Evolutionary conservation across 768 basidiomycete genomes (phyloP).

Genomic region (Suillus subluteus): DNA sequence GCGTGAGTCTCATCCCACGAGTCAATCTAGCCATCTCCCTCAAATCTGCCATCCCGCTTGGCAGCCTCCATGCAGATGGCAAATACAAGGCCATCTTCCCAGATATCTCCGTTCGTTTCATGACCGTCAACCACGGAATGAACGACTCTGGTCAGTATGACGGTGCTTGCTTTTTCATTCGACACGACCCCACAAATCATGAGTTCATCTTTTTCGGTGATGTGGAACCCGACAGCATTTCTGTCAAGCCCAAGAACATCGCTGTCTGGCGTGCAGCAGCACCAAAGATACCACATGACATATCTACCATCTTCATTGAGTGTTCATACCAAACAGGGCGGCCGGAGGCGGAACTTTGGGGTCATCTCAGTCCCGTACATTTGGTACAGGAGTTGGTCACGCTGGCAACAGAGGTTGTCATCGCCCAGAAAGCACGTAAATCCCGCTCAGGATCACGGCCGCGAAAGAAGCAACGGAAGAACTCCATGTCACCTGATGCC

Average conservation of each 20-base stretch:
- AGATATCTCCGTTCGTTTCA: slow-evolving; percentile 62
- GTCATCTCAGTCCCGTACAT: slow-evolving; percentile 85
- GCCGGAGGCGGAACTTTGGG: slow-evolving; percentile 69
- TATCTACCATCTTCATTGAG: slow-evolving; percentile 90
- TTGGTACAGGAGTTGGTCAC: slow-evolving; percentile 72
- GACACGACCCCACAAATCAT: slow-evolving; percentile 57
- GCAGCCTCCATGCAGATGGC: slow-evolving; percentile 51
- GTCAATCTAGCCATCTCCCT: slow-evolving; percentile 9
- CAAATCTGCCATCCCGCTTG: slow-evolving; percentile 15
- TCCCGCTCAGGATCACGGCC: slow-evolving; percentile 16
- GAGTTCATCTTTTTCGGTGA: slow-evolving; percentile 96
- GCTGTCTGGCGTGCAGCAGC: slow-evolving; percentile 86
- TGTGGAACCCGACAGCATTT: slow-evolving; percentile 83
- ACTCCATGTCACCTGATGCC: slow-evolving; percentile 45
- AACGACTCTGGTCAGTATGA: slow-evolving; percentile 62
- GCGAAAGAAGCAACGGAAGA: slow-evolving; percentile 42
- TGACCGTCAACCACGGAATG: slow-evolving; percentile 77
- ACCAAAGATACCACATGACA: slow-evolving; percentile 64
- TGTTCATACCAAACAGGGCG: slow-evolving; percentile 87
- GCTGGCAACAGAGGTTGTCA: slow-evolving; percentile 71
- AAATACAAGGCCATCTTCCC: slow-evolving; percentile 56
- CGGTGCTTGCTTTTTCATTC: slow-evolving; percentile 85
- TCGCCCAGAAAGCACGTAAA: slow-evolving; percentile 42
- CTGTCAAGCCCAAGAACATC: slow-evolving; percentile 60
- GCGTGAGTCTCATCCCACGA: slow-evolving; percentile 47